Conservation (phyloP, 2,329 filamentous ascomycete species). For the Microsporum ferrugineum region DNA sequence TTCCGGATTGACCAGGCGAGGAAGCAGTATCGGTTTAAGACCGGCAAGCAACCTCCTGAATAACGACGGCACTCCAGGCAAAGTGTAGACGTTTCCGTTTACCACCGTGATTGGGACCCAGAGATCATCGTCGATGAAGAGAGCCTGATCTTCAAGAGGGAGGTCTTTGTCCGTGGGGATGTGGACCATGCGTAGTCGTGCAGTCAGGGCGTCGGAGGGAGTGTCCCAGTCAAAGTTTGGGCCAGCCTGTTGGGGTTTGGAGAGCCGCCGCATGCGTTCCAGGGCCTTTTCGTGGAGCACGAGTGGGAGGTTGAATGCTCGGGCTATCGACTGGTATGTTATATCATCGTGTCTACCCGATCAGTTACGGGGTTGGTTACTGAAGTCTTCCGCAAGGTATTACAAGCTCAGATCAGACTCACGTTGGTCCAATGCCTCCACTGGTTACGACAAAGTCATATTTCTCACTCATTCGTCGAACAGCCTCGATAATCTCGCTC, state of each 20-base stretch:
- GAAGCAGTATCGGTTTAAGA: constrained; percentile 57
- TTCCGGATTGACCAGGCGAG: constrained; percentile 65
- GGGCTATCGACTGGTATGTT: constrained; percentile 87
- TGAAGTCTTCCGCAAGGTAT: background rate
- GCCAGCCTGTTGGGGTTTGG: constrained; percentile 60
- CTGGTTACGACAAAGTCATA: constrained; percentile 96
- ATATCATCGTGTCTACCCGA: constrained; percentile 78
- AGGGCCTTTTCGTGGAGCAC: constrained; percentile 66
- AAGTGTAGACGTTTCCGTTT: constrained; percentile 85
- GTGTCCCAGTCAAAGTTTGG: constrained; percentile 73
- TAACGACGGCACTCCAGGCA: constrained; percentile 77
- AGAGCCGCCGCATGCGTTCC: constrained; percentile 71
- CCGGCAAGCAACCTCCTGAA: constrained; percentile 71
- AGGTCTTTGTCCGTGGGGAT: constrained; percentile 62
- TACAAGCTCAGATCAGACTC: constrained; percentile 26
- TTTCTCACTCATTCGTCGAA: constrained; percentile 69
- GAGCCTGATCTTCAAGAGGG: constrained; percentile 56
- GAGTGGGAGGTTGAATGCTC: constrained; percentile 68
- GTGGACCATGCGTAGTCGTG: constrained; percentile 82
- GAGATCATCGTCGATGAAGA: constrained; percentile 68
- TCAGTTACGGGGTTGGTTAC: background rate
- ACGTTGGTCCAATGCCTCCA: constrained; percentile 93
- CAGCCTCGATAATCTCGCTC: constrained; percentile 76
- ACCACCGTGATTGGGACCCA: constrained; percentile 88
- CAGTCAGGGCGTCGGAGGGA: constrained; percentile 63